A percentile compares a stretch with the other conserved stretches of the same genome.
Conservation (phyloP, 768 basidiomycete genomes). For the Lentinula raphanica region DNA sequence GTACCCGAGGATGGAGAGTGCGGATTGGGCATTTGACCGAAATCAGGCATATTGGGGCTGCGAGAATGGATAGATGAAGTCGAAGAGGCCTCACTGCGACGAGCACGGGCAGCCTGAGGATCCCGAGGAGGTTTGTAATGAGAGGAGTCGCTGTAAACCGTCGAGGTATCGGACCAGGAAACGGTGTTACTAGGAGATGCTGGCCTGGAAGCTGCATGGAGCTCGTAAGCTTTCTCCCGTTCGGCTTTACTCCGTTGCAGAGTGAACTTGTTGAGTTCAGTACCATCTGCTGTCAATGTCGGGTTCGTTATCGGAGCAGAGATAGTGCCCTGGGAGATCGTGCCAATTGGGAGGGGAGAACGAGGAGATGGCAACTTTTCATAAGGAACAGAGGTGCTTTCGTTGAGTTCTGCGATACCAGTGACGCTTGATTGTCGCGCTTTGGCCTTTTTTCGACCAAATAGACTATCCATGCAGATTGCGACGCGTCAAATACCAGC, state of each 20-base stretch:
- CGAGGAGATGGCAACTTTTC: conserved; percentile 57
- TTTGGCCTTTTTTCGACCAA: conserved; percentile 59
- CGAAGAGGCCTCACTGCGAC: conserved; percentile 52
- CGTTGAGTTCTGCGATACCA: conserved; percentile 49
- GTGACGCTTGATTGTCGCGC: conserved; percentile 60
- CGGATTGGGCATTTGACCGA: conserved; percentile 36
- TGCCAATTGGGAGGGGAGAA: conserved; percentile 54
- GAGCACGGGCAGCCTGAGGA: conserved; percentile 35
- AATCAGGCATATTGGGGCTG: conserved; percentile 50
- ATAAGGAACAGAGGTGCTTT: conserved; percentile 61
- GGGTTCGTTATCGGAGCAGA: conserved; percentile 85
- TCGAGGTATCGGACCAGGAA: conserved; percentile 47
- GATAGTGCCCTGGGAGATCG: conserved; percentile 46
- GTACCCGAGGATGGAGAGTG: conserved; percentile 29
- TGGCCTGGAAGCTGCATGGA: conserved; percentile 31
- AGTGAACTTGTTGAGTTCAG: conserved; percentile 62
- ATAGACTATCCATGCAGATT: conserved; percentile 54
- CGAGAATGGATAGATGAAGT: conserved; percentile 36
- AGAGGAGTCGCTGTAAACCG: conserved; percentile 48
- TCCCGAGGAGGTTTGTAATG: conserved; percentile 26
- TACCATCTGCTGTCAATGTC: conserved; percentile 64
- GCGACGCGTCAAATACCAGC: not conserved
- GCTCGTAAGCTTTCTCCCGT: conserved; percentile 47
- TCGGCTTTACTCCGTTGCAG: conserved; percentile 48
- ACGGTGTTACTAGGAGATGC: conserved; percentile 44